Percentiles rank a stretch among this genome's conserved stretches.
phyloP scores from a whole-genome alignment of 1,139 yeast genomes.

The Pneumocystis canis region DNA sequence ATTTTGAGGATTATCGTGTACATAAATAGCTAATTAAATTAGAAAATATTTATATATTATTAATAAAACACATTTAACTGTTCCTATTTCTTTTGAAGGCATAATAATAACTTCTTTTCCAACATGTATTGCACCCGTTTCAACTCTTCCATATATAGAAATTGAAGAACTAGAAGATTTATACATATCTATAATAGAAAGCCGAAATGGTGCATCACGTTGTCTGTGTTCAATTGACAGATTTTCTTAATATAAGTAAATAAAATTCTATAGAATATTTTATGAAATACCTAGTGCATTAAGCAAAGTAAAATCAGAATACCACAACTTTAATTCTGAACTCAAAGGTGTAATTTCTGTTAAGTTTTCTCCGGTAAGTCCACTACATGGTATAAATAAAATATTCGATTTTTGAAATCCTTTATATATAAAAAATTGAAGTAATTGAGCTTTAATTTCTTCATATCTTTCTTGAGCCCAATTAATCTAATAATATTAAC shows the following conservation, averaged over 20 bases:
- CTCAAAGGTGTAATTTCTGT: conserved; percentile 20
- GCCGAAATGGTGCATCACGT: conserved; percentile 26
- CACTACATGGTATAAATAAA: conserved; percentile 70
- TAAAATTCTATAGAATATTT: neutral
- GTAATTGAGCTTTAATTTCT: conserved; percentile 44
- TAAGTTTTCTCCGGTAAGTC: conserved; percentile 71
- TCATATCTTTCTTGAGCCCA: conserved; percentile 58
- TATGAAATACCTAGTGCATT: conserved; percentile 29
- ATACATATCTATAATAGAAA: conserved; percentile 30
- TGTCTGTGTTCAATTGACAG: conserved; percentile 16
- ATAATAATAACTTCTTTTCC: conserved; percentile 55
- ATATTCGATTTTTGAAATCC: conserved; percentile 43
- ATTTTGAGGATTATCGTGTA: conserved; percentile 13
- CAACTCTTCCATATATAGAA: conserved; percentile 53
- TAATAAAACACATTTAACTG: conserved; percentile 31
- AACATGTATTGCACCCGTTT: conserved; percentile 58
- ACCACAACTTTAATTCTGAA: conserved; percentile 20
- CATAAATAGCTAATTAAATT: conserved; percentile 4
- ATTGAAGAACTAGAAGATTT: conserved; percentile 20
- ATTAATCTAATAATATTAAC: conserved; percentile 24
- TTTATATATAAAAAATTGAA: conserved; percentile 46
- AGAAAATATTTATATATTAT: conserved; percentile 19
- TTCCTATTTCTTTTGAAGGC: conserved; percentile 34
- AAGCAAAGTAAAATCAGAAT: conserved; percentile 26
- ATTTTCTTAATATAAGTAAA: conserved; percentile 24